phyloP scores from a whole-genome alignment of 768 basidiomycete genomes.

The Leccinellum luteum region DNA sequence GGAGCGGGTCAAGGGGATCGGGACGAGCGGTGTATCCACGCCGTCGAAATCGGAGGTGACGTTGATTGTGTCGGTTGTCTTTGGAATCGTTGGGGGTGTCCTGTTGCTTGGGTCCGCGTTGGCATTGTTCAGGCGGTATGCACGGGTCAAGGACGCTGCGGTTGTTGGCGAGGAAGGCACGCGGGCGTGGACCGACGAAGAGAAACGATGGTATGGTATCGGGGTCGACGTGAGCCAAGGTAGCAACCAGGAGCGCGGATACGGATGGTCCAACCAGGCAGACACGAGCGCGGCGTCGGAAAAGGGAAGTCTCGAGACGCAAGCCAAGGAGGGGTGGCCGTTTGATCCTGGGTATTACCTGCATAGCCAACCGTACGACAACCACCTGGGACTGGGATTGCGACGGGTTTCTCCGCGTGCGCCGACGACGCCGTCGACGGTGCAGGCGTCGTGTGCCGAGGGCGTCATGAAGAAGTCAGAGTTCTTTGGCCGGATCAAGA shows the following conservation, averaged over 20 bases:
- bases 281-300: slow-evolving; percentile 28
- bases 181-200: slow-evolving; percentile 58
- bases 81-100: slow-evolving; percentile 61
- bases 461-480: slow-evolving; percentile 68
- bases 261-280: slow-evolving; percentile 31
- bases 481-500: slow-evolving; percentile 60
- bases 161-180: slow-evolving; percentile 57
- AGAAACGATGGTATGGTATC: slow-evolving; percentile 69
- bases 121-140: slow-evolving; percentile 53
- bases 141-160: slow-evolving; percentile 58
- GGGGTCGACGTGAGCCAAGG: slow-evolving; percentile 26
- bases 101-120: slow-evolving; percentile 53
- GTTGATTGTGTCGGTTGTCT: slow-evolving; percentile 58
- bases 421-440: slow-evolving; percentile 38
- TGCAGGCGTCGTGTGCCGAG: slow-evolving; percentile 37
- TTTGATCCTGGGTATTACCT: slow-evolving; percentile 17
- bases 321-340: slow-evolving; percentile 16
- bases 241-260: slow-evolving; percentile 21
- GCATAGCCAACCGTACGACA: slow-evolving; percentile 18
- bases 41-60: slow-evolving; percentile 48
- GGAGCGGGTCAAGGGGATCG: slow-evolving; percentile 36
- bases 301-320: slow-evolving; percentile 33
- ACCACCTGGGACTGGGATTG: slow-evolving; percentile 42
- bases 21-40: slow-evolving; percentile 37
- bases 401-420: slow-evolving; percentile 47